Evolutionary conservation across 2,329 filamentous ascomycete genomes (phyloP).

Genomic region (Colletotrichum sp.): DNA sequence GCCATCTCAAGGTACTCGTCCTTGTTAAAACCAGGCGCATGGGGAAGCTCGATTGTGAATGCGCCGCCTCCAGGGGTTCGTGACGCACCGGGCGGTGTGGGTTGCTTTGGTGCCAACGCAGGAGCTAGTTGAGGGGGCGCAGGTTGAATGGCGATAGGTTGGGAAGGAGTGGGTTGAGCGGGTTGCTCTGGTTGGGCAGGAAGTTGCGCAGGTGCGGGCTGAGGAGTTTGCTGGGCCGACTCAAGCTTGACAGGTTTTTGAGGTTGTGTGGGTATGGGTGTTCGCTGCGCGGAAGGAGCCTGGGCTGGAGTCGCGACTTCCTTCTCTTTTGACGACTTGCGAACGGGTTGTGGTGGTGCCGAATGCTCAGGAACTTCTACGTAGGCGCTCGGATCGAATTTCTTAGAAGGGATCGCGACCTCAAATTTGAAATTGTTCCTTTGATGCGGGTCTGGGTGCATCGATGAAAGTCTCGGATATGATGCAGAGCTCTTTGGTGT

Average conservation of each 20-base stretch:
- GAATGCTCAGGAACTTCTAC: constrained; percentile 32
- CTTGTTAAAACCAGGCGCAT: constrained; percentile 47
- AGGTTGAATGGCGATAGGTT: not conserved
- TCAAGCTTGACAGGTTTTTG: not conserved
- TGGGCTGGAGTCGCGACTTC: not conserved
- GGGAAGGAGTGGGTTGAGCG: not conserved
- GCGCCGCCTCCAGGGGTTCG: not conserved
- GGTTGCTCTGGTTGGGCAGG: not conserved
- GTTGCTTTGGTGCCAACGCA: not conserved
- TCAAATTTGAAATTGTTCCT: constrained; percentile 48
- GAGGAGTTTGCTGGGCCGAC: not conserved
- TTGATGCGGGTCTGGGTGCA: constrained; percentile 33
- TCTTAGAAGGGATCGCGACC: constrained; percentile 52
- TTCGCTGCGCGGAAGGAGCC: not conserved
- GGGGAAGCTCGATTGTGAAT: constrained; percentile 55
- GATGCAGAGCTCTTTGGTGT: constrained; percentile 21
- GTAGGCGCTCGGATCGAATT: constrained; percentile 42
- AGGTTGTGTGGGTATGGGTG: not conserved
- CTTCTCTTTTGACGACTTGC: not conserved
- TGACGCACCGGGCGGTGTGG: not conserved
- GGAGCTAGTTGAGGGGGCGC: not conserved
- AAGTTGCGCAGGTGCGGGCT: not conserved
- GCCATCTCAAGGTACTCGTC: constrained; percentile 53
- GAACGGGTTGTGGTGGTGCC: constrained; percentile 24
- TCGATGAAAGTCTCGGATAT: constrained; percentile 8